Evolutionary conservation across 2,329 filamentous ascomycete genomes (phyloP).

Genomic region (Aciculosporium take): DNA sequence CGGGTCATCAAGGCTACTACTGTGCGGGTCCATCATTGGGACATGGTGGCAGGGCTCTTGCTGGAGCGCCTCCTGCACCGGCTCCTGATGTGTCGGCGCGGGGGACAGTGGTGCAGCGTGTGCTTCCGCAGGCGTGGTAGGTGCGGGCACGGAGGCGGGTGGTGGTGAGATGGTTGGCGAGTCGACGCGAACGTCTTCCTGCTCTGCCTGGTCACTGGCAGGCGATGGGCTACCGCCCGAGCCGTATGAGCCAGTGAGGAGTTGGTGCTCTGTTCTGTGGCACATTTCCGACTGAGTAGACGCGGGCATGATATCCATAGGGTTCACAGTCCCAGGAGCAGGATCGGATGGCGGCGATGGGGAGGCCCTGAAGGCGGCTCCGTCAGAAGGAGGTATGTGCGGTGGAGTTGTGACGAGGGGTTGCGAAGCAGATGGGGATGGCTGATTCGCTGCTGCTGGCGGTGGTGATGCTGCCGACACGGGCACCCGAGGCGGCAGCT

Average conservation of each 20-base stretch:
- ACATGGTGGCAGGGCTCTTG: constrained; percentile 12
- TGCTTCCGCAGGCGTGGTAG: constrained; percentile 5
- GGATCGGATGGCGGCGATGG: constrained; percentile 20
- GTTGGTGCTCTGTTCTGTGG: constrained; percentile 23
- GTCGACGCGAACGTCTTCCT: constrained; percentile 4
- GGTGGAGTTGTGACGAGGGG: not conserved
- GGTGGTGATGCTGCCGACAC: constrained; percentile 8
- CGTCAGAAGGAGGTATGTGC: constrained; percentile 1
- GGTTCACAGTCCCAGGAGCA: constrained; percentile 35
- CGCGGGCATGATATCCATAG: constrained; percentile 38
- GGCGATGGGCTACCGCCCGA: constrained; percentile 10
- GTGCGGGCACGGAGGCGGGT: constrained; percentile 10
- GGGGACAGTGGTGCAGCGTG: constrained; percentile 16
- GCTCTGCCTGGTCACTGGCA: constrained; percentile 1
- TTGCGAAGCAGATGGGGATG: not conserved
- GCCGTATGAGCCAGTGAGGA: constrained; percentile 16
- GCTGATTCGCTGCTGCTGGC: constrained; percentile 6
- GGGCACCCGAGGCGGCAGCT: constrained; percentile 4
- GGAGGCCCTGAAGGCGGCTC: constrained; percentile 9
- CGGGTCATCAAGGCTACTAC: constrained; percentile 13
- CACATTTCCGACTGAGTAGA: constrained; percentile 23
- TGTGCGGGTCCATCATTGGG: constrained; percentile 13
- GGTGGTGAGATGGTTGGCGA: constrained; percentile 6
- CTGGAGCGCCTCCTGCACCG: constrained; percentile 4
- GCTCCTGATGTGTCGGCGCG: constrained; percentile 10